Evolutionary conservation across 345 rosid genomes (phyloP).

Genomic region (Psidium friedrichsthalianum): DNA sequence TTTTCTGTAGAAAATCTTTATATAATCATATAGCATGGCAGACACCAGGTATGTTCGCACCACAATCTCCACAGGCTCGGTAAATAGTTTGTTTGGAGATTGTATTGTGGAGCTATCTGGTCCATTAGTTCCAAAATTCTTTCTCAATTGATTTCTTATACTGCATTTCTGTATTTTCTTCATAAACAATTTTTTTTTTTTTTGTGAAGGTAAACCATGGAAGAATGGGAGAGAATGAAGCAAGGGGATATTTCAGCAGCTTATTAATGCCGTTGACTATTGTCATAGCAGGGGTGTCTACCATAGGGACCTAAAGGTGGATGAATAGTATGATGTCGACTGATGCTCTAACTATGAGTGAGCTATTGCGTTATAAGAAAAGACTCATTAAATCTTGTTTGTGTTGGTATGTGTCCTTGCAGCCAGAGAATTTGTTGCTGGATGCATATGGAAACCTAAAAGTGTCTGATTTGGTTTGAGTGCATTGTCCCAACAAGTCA

Average conservation of each 20-base stretch:
- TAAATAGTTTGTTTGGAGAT: background rate
- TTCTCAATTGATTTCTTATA: background rate
- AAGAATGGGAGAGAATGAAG: conserved; percentile 84
- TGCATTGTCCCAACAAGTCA: conserved; percentile 91
- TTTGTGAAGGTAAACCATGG: conserved; percentile 75
- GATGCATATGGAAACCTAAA: conserved; percentile 84
- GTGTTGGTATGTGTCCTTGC: conserved; percentile 12
- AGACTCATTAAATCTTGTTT: background rate
- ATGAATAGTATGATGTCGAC: background rate
- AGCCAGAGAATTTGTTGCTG: conserved; percentile 90
- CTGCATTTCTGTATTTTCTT: background rate
- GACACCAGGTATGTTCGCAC: background rate
- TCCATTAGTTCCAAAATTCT: background rate
- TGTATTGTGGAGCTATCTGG: background rate
- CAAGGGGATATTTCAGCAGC: conserved; percentile 95
- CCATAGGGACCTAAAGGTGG: conserved; percentile 95
- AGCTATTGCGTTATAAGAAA: background rate
- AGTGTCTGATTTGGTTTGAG: conserved; percentile 95
- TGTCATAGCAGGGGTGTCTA: conserved; percentile 98
- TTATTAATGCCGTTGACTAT: conserved; percentile 84
- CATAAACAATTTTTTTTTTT: background rate
- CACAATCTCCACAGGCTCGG: background rate
- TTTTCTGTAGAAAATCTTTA: background rate
- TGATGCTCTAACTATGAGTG: background rate
- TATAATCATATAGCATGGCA: background rate